These are phyloP conservation scores for Cercospora sesami DNA, from an alignment of 2,329 filamentous ascomycete genomes.

Conservation along the genomic window DNA sequence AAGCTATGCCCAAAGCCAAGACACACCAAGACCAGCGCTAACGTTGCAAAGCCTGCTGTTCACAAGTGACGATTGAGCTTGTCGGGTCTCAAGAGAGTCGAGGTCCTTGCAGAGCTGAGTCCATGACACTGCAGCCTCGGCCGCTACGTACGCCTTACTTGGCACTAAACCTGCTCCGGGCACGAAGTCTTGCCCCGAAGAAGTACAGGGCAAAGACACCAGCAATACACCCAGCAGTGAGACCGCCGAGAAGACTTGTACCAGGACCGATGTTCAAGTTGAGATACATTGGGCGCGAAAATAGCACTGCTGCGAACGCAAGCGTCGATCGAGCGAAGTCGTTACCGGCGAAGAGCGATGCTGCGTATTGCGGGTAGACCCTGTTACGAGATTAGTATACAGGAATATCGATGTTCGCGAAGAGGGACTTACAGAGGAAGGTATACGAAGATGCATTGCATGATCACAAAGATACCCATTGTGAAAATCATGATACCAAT, in stretches of 20 bases:
- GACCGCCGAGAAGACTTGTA: slow-evolving; percentile 56
- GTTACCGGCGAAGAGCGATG: slow-evolving; percentile 61
- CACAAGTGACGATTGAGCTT: neutral
- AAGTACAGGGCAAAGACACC: slow-evolving; percentile 59
- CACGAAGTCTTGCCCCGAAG: slow-evolving; percentile 56
- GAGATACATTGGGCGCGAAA: slow-evolving; percentile 59
- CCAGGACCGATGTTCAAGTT: slow-evolving; percentile 62
- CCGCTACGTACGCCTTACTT: slow-evolving; percentile 31
- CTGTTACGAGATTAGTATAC: slow-evolving; percentile 1
- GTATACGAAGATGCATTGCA: slow-evolving; percentile 49
- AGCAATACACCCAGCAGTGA: slow-evolving; percentile 41
- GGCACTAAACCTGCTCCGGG: slow-evolving; percentile 59
- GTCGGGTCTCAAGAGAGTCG: neutral
- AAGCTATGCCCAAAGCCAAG: neutral
- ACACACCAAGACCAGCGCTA: neutral
- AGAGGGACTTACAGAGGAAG: slow-evolving; percentile 35
- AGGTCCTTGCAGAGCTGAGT: slow-evolving; percentile 8
- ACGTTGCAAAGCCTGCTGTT: neutral
- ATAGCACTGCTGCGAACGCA: slow-evolving; percentile 61
- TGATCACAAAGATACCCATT: slow-evolving; percentile 42
- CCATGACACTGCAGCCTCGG: neutral
- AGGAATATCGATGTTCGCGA: neutral
- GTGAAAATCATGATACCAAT: slow-evolving; percentile 47
- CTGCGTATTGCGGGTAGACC: slow-evolving; percentile 51
- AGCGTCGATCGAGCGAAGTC: slow-evolving; percentile 61